phyloP scores from a whole-genome alignment of 345 rosid species.

The Pistacia atlantica region DNA sequence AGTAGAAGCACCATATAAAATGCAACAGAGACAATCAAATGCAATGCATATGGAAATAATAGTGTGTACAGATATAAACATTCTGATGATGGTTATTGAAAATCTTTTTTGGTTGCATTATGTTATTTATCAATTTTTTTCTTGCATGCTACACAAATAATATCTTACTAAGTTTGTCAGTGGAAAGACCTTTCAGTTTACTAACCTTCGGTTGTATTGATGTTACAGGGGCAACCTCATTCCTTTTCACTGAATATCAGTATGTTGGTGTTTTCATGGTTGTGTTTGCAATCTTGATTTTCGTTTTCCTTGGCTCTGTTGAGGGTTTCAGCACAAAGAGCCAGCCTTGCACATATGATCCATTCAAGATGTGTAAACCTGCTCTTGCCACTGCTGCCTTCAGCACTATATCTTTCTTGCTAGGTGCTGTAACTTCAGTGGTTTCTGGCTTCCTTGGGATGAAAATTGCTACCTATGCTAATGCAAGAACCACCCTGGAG shows the following conservation, averaged over 20 bases:
- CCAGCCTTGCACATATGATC: slow-evolving; percentile 72
- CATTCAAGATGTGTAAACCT: slow-evolving; percentile 64
- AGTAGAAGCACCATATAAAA: not conserved
- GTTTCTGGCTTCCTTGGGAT: slow-evolving; percentile 91
- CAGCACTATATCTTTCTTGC: slow-evolving; percentile 74
- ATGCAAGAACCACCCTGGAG: slow-evolving; percentile 88
- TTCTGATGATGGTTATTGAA: not conserved
- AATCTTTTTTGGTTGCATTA: not conserved
- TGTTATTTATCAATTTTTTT: not conserved
- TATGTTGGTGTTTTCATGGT: slow-evolving; percentile 67
- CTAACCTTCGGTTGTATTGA: slow-evolving; percentile 9
- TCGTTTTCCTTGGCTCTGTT: slow-evolving; percentile 71
- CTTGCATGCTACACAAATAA: not conserved
- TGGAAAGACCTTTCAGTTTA: not conserved
- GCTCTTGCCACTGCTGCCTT: slow-evolving; percentile 84
- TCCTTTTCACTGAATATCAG: slow-evolving; percentile 60
- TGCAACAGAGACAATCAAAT: not conserved
- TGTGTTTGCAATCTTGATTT: slow-evolving; percentile 56
- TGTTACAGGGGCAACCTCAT: slow-evolving; percentile 67
- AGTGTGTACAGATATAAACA: not conserved
- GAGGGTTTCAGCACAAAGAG: slow-evolving; percentile 68
- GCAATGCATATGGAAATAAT: not conserved
- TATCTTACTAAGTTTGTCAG: not conserved
- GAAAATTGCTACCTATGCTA: slow-evolving; percentile 92
- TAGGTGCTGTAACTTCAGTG: slow-evolving; percentile 76